phyloP scores from a whole-genome alignment of 176 grass and related monocot species.

The Tillandsia fasciculata region DNA sequence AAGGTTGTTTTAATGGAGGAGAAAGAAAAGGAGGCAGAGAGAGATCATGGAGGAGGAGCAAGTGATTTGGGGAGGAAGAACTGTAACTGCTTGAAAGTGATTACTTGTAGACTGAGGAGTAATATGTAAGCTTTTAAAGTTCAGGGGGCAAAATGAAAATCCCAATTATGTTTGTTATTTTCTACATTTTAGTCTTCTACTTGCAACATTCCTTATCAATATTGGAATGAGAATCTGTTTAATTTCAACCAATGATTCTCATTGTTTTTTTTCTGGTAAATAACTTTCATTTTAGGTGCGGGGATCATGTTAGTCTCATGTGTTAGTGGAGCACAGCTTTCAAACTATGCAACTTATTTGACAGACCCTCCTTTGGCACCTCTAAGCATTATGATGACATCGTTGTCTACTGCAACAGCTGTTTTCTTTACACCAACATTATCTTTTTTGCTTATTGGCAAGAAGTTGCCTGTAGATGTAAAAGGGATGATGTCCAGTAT shows the following conservation, averaged over 20 bases:
- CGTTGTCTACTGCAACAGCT: constrained; percentile 80
- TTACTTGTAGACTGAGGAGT: no score
- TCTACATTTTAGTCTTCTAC: not conserved
- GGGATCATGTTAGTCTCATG: constrained; percentile 97
- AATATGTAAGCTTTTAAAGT: no score
- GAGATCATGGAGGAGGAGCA: no score
- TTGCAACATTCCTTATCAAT: not conserved
- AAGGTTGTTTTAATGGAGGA: no score
- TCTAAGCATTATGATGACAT: constrained; percentile 99
- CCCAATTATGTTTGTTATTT: not conserved
- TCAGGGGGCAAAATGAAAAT: not conserved
- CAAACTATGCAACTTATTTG: constrained; percentile 88
- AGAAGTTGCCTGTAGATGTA: constrained; percentile 88
- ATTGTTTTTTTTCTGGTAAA: constrained; percentile 5
- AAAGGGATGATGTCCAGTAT: constrained; percentile 97
- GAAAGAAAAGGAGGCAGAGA: no score
- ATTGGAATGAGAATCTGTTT: constrained; percentile 1
- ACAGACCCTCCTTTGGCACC: constrained; percentile 88
- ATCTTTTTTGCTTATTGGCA: constrained; percentile 87
- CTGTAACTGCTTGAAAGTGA: no score
- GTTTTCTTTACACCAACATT: constrained; percentile 84
- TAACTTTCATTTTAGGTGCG: constrained; percentile 47
- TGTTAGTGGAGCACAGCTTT: constrained; percentile 88
- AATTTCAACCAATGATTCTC: constrained; percentile 8
- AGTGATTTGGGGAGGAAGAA: no score